Conservation (phyloP, 345 rosid species). For the Euphorbia peplus region DNA sequence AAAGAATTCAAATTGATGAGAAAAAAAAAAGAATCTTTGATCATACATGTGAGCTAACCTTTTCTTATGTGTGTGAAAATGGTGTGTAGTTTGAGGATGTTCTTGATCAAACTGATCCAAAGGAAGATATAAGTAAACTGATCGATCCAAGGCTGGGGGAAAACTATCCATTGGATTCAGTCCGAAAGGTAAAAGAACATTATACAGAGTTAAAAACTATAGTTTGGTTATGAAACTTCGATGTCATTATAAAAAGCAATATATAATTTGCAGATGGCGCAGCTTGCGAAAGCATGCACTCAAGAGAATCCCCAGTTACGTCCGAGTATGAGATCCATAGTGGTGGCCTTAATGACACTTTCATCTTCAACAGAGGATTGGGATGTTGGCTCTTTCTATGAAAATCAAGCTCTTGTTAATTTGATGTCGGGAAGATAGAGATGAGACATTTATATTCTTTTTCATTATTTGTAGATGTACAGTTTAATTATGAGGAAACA, state of each 20-base stretch:
- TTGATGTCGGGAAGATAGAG: constrained; percentile 80
- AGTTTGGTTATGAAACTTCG: not conserved
- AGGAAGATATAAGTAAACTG: constrained; percentile 53
- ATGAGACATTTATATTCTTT: not conserved
- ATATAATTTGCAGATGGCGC: constrained; percentile 63
- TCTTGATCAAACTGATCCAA: constrained; percentile 54
- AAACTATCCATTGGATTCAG: constrained; percentile 66
- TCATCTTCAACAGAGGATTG: constrained; percentile 80
- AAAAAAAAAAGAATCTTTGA: too few relatives aligned
- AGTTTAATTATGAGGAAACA: too few relatives aligned
- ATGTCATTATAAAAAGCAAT: not conserved
- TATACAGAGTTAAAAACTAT: not conserved
- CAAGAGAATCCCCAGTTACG: constrained; percentile 73
- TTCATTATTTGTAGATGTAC: too few relatives aligned
- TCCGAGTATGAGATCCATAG: constrained; percentile 86
- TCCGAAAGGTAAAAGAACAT: constrained; percentile 51
- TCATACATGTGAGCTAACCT: not conserved
- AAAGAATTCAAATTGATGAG: not conserved
- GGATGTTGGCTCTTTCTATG: constrained; percentile 62
- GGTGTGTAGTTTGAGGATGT: constrained; percentile 66
- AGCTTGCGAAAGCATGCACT: constrained; percentile 84
- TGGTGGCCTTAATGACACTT: constrained; percentile 81
- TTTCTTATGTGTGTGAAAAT: not conserved
- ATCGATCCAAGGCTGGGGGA: constrained; percentile 76
- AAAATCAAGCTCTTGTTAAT: constrained; percentile 62